Evolutionary conservation across 2,329 filamentous ascomycete genomes (phyloP), one percentile per base, ranked within the genome.

Genomic region (Ceratocystiopsis brevicomis): DNA sequence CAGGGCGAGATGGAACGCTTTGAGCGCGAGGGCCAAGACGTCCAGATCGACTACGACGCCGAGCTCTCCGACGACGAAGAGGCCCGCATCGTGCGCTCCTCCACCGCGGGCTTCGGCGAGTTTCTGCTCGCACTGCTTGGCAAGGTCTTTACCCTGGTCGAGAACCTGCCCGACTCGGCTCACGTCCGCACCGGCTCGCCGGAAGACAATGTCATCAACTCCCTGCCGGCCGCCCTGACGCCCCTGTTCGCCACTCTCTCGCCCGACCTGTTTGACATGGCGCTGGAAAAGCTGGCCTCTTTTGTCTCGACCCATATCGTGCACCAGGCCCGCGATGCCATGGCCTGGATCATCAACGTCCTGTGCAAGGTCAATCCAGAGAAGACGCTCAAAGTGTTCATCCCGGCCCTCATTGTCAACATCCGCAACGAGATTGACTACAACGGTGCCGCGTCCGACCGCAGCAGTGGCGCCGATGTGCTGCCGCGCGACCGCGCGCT

Each of bases 341-440:
- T 98, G 81, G 90, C 92, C 1, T 98, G 94, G 70, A 96, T 96
- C 43, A 83, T 88, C 61, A 96, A 95, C 59, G 83, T 85, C 0
- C 69, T 98, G 19, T 94, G 90, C 68, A 96, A 96, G 61, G 85
- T 93, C 51, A 84, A 92, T 52, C 87, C 92, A 0, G 78, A 88
- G 57, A 95, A 95, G 63, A 86, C 90, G 0, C 67, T 98, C 41
- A 90, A 87, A 56, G 76, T 85, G 14, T 81, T 98, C 44, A 71
- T 98, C 32, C 90, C 90, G 1, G 85, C 94, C 65, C 68, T 96
- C 43, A 81, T 93, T 41, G 73, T 83, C 56, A 87, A 84, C 45
- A 98, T 98, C 50, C 82, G 87, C 48, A 93, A 85, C 47, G 90
- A 98, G 59, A 98, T 98, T 51, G 87, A 94, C 54, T 84, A 88